These are phyloP conservation scores for Trametes cinnabarina DNA, from an alignment of 768 basidiomycete genomes.

Conservation along the genomic window DNA sequence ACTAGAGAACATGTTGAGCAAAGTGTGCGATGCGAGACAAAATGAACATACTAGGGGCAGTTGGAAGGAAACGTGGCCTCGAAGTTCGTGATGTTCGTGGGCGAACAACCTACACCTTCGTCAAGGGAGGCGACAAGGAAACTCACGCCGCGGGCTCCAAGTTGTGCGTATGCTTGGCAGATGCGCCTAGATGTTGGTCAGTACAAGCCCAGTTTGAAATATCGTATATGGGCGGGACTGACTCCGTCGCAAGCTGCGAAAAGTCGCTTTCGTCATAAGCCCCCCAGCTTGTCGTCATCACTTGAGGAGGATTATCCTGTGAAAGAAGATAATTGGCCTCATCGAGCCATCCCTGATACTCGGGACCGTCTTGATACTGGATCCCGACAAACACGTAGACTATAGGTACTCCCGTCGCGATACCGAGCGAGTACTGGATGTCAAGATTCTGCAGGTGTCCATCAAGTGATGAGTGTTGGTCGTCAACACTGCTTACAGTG, in stretches of 20 bases:
- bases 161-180: constrained; percentile 33
- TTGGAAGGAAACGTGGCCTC: constrained; percentile 34
- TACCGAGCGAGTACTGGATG: constrained; percentile 25
- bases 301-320: constrained; percentile 26
- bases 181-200: constrained; percentile 39
- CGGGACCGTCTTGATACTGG: constrained; percentile 17
- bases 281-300: constrained; percentile 34
- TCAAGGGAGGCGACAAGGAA: constrained; percentile 38
- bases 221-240: constrained; percentile 48
- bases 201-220: constrained; percentile 35
- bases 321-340: constrained; percentile 45
- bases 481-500: not conserved
- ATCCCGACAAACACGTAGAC: constrained; percentile 45
- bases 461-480: not conserved
- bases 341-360: constrained; percentile 24
- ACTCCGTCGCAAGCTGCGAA: constrained; percentile 27
- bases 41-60: constrained; percentile 31
- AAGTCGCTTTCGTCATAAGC: constrained; percentile 41
- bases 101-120: constrained; percentile 33
- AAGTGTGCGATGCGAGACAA: not conserved
- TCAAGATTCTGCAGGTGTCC: constrained; percentile 19
- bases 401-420: constrained; percentile 51
- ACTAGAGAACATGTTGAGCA: constrained; percentile 8
- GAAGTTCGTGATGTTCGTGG: constrained; percentile 30
- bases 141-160: constrained; percentile 34